phyloP scores from a whole-genome alignment of 2,329 filamentous ascomycete genomes.

The Aspergillus neoniger region DNA sequence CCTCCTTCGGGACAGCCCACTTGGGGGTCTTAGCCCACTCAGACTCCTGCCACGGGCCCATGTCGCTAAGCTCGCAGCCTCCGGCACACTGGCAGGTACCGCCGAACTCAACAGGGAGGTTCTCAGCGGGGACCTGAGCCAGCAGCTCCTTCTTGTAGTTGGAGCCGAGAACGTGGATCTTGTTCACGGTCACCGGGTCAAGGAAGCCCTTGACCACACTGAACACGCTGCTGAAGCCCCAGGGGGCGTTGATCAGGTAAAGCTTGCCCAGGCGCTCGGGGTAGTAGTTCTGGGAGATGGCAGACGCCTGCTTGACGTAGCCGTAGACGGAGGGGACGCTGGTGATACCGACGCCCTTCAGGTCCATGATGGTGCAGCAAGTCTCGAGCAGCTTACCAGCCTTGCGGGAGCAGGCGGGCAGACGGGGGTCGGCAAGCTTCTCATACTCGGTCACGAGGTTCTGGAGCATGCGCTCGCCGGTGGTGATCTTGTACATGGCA shows the following conservation, averaged over 20 bases:
- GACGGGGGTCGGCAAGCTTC: slow-evolving; percentile 86
- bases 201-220: slow-evolving; percentile 87
- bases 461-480: slow-evolving; percentile 87
- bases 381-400: slow-evolving; percentile 88
- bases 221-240: slow-evolving; percentile 90
- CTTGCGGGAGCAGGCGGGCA: slow-evolving; percentile 95
- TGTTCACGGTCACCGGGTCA: slow-evolving; percentile 92
- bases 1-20: slow-evolving; percentile 41
- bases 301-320: slow-evolving; percentile 82
- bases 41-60: slow-evolving; percentile 74
- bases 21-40: slow-evolving; percentile 49
- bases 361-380: slow-evolving; percentile 97
- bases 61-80: slow-evolving; percentile 83
- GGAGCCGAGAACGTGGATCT: slow-evolving; percentile 87
- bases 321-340: slow-evolving; percentile 82
- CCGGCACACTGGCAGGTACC: slow-evolving; percentile 79
- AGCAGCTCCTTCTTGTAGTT: slow-evolving; percentile 83
- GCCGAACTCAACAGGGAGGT: slow-evolving; percentile 83
- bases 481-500: slow-evolving; percentile 91
- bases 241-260: slow-evolving; percentile 97
- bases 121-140: slow-evolving; percentile 82
- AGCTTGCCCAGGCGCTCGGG: slow-evolving; percentile 93
- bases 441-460: slow-evolving; percentile 98
- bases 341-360: slow-evolving; percentile 86
- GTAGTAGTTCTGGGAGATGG: slow-evolving; percentile 98